Evolutionary conservation across 2,329 filamentous ascomycete genomes (phyloP).

Genomic region (Fusarium phyllophilum): DNA sequence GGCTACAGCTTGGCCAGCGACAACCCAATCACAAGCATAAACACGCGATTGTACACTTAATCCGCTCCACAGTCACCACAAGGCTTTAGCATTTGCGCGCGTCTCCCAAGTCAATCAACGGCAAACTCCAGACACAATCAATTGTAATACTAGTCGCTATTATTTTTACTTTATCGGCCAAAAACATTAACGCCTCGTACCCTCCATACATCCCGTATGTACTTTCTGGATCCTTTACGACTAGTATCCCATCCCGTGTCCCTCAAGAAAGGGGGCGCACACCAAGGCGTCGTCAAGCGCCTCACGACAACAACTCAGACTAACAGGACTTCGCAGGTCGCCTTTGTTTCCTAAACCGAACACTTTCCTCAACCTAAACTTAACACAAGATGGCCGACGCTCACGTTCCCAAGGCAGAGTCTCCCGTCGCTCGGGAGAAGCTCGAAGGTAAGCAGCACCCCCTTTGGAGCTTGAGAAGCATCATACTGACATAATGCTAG

Average conservation of each 20-base stretch:
- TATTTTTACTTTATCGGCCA: conserved; percentile 1
- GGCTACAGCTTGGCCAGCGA: conserved; percentile 11
- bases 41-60: conserved; percentile 31
- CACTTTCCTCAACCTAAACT: conserved; percentile 7
- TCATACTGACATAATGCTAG: conserved; percentile 58
- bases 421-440: conserved; percentile 73
- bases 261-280: conserved; percentile 26
- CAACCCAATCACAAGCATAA: conserved; percentile 28
- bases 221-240: conserved; percentile 3
- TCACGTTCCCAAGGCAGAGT: conserved; percentile 50
- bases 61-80: conserved; percentile 30
- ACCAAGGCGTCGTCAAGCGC: conserved; percentile 28
- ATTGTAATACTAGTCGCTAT: conserved; percentile 11
- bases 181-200: conserved; percentile 25
- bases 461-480: not conserved
- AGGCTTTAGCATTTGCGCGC: conserved; percentile 34
- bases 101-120: conserved; percentile 8
- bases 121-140: conserved; percentile 13
- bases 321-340: conserved; percentile 17
- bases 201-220: conserved; percentile 19
- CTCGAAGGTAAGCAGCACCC: conserved; percentile 70
- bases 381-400: conserved; percentile 51
- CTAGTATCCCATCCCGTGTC: conserved; percentile 14
- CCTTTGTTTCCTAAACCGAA: conserved; percentile 25
- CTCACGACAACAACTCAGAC: conserved; percentile 23